Evolutionary conservation across 192 early-diverging fungal species (phyloP).

Genomic region (Entomortierella chlamydospora): DNA sequence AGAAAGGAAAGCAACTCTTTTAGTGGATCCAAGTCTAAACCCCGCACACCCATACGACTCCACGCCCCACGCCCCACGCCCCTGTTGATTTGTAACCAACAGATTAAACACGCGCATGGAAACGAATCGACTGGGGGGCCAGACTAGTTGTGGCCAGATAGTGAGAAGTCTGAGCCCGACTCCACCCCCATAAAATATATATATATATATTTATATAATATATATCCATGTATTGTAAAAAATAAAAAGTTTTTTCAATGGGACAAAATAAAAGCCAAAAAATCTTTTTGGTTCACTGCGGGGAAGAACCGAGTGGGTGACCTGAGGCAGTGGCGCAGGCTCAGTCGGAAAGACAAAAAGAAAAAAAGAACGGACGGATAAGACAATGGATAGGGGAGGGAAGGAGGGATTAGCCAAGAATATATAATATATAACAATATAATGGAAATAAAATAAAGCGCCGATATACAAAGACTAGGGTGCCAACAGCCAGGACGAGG

Average conservation of each 20-base stretch:
- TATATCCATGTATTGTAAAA: no score
- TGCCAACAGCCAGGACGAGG: not conserved
- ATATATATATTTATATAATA: not conserved
- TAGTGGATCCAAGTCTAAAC: no score
- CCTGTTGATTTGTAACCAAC: not conserved
- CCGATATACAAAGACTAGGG: no score
- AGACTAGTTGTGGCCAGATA: not conserved
- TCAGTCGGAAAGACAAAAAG: conserved; percentile 2
- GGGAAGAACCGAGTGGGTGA: not conserved
- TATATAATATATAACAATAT: no score
- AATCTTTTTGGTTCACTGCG: not conserved
- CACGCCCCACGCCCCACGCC: not conserved
- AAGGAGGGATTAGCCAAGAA: no score
- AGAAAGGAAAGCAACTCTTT: conserved; percentile 11
- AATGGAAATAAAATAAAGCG: no score
- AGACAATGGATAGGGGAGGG: not conserved
- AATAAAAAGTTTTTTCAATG: no score
- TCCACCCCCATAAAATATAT: conserved; percentile 4
- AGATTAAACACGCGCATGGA: not conserved
- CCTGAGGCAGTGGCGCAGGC: conserved; percentile 5
- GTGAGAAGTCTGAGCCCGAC: conserved; percentile 6
- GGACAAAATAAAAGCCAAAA: no score
- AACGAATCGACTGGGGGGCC: not conserved
- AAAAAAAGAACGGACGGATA: not conserved
- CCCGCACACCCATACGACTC: no score